Evolutionary conservation across 257 asterid species (phyloP), one percentile per base, ranked within the genome.

Genomic region (Capsicum rhomboideum): DNA sequence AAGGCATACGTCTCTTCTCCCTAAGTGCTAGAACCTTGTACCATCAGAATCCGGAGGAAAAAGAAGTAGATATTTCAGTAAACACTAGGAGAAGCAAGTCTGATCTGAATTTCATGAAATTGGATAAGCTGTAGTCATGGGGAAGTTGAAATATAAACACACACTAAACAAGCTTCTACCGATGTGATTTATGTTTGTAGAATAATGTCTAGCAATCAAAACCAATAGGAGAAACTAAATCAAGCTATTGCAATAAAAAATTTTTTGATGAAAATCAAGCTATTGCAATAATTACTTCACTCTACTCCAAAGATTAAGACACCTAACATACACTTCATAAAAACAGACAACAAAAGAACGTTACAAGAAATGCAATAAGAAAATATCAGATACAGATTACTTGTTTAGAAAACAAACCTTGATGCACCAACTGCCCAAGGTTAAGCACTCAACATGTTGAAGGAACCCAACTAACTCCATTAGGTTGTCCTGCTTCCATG

Each of bases 391-490:
- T 40, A 40, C 44, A 40, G 4, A 40, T 40, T 40, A 14, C 59
- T 29, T 55, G 54, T 42, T 14, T 8, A 3, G 21, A 56, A 56
- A 49, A 55, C 82, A 13, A 42, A 83, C 85, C 82, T 56, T 8
- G 31, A 83, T 58, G 79, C 74, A 58, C 85, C 74, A 23, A 16
- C 1, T 7, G 44, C 77, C 82, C 59, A 83, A 37, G 2, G 29
- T 23, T 16, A 77, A 59, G 44, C 64, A 75, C 64, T 75, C 52
- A 13, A 61, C 86, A 83, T 75, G 86, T 23, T 26, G 28, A 83
- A 83, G 42, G 75, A 66, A 16, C 26, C 14, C 11, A 12, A 44
- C 50, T 10, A 83, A 20, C 28, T 58, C 54, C 78, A 54, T 54
- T 50, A 83, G 34, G 44, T 56, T n/a, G n/a, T n/a, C n/a, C n/a